Evolutionary conservation across 2,329 filamentous ascomycete genomes (phyloP).

Genomic region (Dactylellina leptospora): DNA sequence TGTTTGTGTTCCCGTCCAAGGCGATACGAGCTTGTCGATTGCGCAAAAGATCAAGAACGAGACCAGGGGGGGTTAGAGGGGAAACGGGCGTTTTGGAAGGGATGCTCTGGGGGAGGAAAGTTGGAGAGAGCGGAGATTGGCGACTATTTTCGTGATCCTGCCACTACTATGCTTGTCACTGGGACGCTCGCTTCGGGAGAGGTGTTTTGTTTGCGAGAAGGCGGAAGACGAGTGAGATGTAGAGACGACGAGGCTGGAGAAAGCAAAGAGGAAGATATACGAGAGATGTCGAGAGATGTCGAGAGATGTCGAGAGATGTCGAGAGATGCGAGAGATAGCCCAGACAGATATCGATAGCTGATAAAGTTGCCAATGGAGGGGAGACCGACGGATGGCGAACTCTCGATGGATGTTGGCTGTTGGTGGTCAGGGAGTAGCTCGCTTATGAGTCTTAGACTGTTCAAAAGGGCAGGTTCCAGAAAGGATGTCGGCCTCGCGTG

Average conservation of each 20-base stretch:
- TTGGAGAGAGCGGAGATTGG: constrained; percentile 52
- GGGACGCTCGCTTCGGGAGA: constrained; percentile 10
- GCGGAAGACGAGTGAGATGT: background rate
- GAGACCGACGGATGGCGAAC: no score
- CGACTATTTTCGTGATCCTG: constrained; percentile 54
- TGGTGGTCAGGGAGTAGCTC: constrained; percentile 46
- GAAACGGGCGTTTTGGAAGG: constrained; percentile 24
- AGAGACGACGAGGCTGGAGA: constrained; percentile 52
- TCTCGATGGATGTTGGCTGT: constrained; percentile 47
- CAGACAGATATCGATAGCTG: constrained; percentile 47
- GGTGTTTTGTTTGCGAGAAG: constrained; percentile 8
- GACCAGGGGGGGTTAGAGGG: constrained; percentile 15
- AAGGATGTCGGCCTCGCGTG: constrained; percentile 52
- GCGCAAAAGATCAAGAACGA: constrained; percentile 41
- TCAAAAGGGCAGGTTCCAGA: constrained; percentile 50
- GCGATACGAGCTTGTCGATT: constrained; percentile 52
- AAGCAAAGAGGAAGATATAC: constrained; percentile 33
- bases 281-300: constrained; percentile 54
- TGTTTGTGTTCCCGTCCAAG: constrained; percentile 52
- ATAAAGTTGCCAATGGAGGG: constrained; percentile 54
- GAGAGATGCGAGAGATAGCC: constrained; percentile 52
- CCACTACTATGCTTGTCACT: constrained; percentile 32
- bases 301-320: constrained; percentile 45
- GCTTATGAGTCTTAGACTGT: constrained; percentile 53
- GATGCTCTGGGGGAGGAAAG: constrained; percentile 18